These are phyloP conservation scores for Phaffia australis DNA, from an alignment of 768 basidiomycete species.

Conservation along the genomic window DNA sequence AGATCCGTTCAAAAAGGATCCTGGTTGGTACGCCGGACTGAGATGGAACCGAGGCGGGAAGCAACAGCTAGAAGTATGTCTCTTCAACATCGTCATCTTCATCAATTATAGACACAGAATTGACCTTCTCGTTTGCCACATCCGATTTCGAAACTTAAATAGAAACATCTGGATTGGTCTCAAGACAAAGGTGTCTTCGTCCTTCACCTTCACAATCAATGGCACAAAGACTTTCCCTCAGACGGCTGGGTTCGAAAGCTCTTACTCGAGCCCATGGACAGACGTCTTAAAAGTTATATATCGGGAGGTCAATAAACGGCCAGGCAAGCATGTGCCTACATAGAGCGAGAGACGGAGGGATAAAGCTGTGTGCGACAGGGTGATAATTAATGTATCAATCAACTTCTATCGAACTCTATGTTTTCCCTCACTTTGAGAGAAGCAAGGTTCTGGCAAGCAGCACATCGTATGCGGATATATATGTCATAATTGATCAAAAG, in stretches of 20 bases:
- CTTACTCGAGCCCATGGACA: slow-evolving; percentile 46
- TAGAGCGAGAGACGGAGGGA: too few species aligned
- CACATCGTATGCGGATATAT: too few species aligned
- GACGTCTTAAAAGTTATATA: too few species aligned
- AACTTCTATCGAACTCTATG: too few species aligned
- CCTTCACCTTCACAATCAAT: slow-evolving; percentile 91
- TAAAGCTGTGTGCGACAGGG: too few species aligned
- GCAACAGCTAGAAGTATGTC: slow-evolving; percentile 28
- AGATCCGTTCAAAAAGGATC: slow-evolving; percentile 61
- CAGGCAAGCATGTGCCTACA: too few species aligned
- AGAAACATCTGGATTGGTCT: slow-evolving; percentile 36
- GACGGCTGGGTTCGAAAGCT: slow-evolving; percentile 80
- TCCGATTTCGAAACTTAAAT: neutral
- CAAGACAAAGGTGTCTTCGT: slow-evolving; percentile 53
- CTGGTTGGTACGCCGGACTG: slow-evolving; percentile 56
- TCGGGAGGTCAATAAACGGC: too few species aligned
- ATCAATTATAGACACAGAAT: neutral
- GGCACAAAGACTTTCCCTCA: slow-evolving; percentile 73
- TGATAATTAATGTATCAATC: too few species aligned
- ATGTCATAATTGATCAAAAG: too few species aligned
- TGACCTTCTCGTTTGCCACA: neutral
- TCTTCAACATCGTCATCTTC: neutral
- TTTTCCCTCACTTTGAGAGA: too few species aligned
- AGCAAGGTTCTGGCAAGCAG: too few species aligned
- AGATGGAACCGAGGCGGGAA: slow-evolving; percentile 48